A percentile compares a stretch with the other conserved stretches of the same genome.
Evolutionary conservation across 768 basidiomycete genomes (phyloP).

Genomic region (Tubosaeta sp.): DNA sequence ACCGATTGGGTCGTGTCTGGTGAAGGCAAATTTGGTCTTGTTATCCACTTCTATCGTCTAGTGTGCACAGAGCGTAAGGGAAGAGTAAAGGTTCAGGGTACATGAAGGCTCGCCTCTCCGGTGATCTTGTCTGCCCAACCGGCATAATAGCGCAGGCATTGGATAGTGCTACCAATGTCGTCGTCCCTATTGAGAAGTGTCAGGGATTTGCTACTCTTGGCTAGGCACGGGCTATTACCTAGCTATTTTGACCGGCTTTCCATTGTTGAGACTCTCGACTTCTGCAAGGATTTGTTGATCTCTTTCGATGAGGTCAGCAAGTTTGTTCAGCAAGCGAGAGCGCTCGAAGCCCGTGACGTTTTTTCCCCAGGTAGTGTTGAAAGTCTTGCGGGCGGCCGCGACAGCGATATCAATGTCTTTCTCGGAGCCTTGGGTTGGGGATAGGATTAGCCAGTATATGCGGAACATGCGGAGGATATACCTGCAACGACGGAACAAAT

Average conservation of each 20-base stretch:
- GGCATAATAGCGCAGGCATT: slow-evolving; percentile 86
- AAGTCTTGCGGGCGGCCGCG: slow-evolving; percentile 75
- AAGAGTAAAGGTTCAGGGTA: not conserved
- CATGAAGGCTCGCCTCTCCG: slow-evolving; percentile 58
- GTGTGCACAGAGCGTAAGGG: slow-evolving; percentile 6
- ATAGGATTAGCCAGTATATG: not conserved
- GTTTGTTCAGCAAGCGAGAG: slow-evolving; percentile 73
- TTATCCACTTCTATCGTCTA: slow-evolving; percentile 80
- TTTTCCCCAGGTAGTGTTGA: slow-evolving; percentile 85
- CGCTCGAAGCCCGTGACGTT: slow-evolving; percentile 83
- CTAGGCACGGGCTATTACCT: slow-evolving; percentile 39
- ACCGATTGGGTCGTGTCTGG: slow-evolving; percentile 87
- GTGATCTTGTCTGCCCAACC: slow-evolving; percentile 95
- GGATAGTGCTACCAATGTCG: slow-evolving; percentile 75
- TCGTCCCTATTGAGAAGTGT: slow-evolving; percentile 50
- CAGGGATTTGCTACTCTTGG: slow-evolving; percentile 9
- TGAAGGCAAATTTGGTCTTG: slow-evolving; percentile 78
- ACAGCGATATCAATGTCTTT: slow-evolving; percentile 85
- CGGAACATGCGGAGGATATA: slow-evolving; percentile 14
- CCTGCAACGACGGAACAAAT: slow-evolving; percentile 69
- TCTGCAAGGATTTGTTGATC: slow-evolving; percentile 79
- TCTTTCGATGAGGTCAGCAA: slow-evolving; percentile 87
- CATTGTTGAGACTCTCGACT: slow-evolving; percentile 85
- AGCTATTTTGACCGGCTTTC: slow-evolving; percentile 74
- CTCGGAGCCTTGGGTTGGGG: slow-evolving; percentile 43